A percentile compares a stretch with the other conserved stretches of the same genome.
Evolutionary conservation across 2,329 filamentous ascomycete species (phyloP).

Genomic region (Metarhizium album): DNA sequence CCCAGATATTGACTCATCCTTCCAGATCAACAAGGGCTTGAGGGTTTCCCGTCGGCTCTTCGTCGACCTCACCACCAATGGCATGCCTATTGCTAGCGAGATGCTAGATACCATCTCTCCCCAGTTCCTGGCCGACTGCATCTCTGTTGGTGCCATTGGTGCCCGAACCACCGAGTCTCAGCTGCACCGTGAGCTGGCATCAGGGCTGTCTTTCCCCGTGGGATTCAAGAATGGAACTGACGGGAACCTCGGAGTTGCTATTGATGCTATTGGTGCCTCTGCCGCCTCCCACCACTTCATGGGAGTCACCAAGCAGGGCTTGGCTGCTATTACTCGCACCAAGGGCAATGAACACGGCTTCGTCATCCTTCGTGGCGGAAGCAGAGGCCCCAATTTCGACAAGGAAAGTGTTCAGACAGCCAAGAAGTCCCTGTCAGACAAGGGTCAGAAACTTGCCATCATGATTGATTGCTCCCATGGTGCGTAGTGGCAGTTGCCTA

Average conservation of each 20-base stretch:
- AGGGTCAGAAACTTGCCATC: constrained; percentile 77
- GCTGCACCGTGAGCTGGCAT: constrained; percentile 90
- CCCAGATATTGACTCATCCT: constrained; percentile 92
- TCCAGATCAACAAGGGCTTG: constrained; percentile 98
- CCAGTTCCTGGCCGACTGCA: constrained; percentile 92
- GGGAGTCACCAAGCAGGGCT: constrained; percentile 94
- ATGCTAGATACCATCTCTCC: constrained; percentile 99
- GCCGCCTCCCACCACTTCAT: constrained; percentile 91
- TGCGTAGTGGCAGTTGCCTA: constrained; percentile 27
- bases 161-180: constrained; percentile 95
- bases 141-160: constrained; percentile 91
- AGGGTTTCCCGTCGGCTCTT: constrained; percentile 89
- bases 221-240: constrained; percentile 99
- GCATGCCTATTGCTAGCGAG: constrained; percentile 93
- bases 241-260: constrained; percentile 78
- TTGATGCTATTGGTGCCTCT: constrained; percentile 87
- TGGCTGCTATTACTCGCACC: constrained; percentile 90
- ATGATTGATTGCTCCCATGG: constrained; percentile 99
- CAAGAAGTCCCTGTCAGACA: constrained; percentile 68
- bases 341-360: constrained; percentile 95
- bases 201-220: constrained; percentile 90
- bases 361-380: constrained; percentile 87
- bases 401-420: constrained; percentile 68
- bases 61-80: constrained; percentile 72
- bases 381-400: constrained; percentile 88